These are phyloP conservation scores for Cutaneotrichosporon mucoides DNA, from an alignment of 1,284 basidiomycete species.

Conservation along the genomic window DNA sequence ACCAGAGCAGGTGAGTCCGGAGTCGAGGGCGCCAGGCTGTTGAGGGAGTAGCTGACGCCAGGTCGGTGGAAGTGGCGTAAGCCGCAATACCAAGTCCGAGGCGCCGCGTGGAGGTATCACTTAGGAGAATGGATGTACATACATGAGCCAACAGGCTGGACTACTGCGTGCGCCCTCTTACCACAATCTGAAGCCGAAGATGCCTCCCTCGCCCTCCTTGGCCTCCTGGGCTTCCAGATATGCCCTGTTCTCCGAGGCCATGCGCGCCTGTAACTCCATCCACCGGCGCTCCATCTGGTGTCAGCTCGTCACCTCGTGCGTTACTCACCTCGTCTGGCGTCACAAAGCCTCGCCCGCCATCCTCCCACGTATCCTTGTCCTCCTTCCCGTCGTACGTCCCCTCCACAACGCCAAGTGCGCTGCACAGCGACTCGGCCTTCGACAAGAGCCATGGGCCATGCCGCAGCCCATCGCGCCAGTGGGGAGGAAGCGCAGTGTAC, in stretches of 20 bases:
- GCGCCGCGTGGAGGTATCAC: too few relatives aligned
- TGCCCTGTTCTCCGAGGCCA: conserved; percentile 7
- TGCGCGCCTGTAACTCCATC: conserved; percentile 12
- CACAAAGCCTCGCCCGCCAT: conserved; percentile 12
- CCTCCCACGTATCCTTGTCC: conserved; percentile 7
- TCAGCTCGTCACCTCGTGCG: background rate
- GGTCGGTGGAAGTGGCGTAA: too few relatives aligned
- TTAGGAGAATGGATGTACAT: too few relatives aligned
- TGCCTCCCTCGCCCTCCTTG: background rate
- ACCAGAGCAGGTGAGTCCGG: too few relatives aligned
- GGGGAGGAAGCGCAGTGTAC: conserved; percentile 6
- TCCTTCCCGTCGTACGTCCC: conserved; percentile 5
- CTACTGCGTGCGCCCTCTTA: background rate
- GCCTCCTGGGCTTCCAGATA: background rate
- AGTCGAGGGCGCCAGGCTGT: too few relatives aligned
- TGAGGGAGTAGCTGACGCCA: too few relatives aligned
- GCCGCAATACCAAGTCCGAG: too few relatives aligned
- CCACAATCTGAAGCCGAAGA: background rate
- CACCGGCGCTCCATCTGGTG: conserved; percentile 7
- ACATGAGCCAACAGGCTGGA: too few relatives aligned
- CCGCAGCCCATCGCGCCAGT: conserved; percentile 11
- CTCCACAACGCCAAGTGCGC: conserved; percentile 3
- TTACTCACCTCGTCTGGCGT: background rate
- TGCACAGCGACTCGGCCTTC: conserved; percentile 7
- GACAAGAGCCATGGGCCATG: conserved; percentile 8